Base-by-base conservation (phyloP, 768 basidiomycete species). In the Phylloporus rhodoxanthus region DNA sequence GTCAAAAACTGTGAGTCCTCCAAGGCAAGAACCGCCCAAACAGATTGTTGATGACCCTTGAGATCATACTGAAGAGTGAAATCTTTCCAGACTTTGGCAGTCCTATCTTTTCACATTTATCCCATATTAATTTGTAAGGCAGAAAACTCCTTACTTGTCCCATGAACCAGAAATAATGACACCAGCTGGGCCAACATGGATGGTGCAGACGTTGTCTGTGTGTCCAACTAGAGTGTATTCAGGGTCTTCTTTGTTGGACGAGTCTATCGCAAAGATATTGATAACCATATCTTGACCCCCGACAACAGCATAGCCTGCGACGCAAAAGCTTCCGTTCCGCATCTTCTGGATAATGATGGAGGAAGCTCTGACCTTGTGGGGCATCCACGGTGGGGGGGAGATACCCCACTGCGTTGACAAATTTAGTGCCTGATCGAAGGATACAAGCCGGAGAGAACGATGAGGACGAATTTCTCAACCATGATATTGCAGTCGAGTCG, bases 161-260 rank as follows among this genome's bases (percentile, higher is more conserved):
- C 96, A 99, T 37, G 91, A 95, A 17, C 96, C 96, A 8, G 91
- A 94, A 50, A 96, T 82, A 52, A 98, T 84, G 43, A 79, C 75
- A 14, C 91, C 90, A 42, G 76, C 75, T 8, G 78, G 68, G 9
- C 80, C 79, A 4, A 82, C 79, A 60, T 90, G 77, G 48, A 99
- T 72, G 19, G 89, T 78, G 67, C 94, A 98, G 30, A 98, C 80
- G 63, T 98, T 98, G 41, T 85, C 84, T 11, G 81, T 79, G 67
- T 99, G 96, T 20, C 95, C 96, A 30, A 97, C 64, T 23, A 97
- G 77, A 19, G 83, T 81, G 70, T 85, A 88, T 59, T 80, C 75
- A 19, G 95, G 92, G 51, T 93, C 86, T 48, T 81, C 79, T 57
- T 74, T 77, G 15, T 75, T 66, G 29, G 70, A 61, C 8, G 73